Percentiles rank a stretch among this genome's conserved stretches.
phyloP scores from a whole-genome alignment of 2,329 filamentous ascomycete genomes.

The Aaosphaeria arxii region DNA sequence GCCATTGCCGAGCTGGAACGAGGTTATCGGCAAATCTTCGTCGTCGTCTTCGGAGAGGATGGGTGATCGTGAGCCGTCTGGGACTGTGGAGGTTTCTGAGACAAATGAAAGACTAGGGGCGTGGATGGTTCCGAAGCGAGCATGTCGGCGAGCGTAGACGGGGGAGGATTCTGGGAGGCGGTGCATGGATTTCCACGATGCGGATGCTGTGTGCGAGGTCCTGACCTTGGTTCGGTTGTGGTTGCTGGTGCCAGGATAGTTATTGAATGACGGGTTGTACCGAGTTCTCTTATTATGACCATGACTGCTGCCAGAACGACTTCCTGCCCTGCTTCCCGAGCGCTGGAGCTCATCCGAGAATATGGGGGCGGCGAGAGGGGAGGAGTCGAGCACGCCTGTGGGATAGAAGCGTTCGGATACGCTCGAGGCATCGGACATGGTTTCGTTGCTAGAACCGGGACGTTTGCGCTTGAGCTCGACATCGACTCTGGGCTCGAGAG shows the following conservation, averaged over 20 bases:
- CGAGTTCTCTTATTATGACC: slow-evolving; percentile 37
- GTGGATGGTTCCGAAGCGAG: slow-evolving; percentile 67
- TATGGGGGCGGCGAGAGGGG: slow-evolving; percentile 75
- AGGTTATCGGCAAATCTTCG: slow-evolving; percentile 72
- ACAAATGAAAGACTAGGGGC: slow-evolving; percentile 78
- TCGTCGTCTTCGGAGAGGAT: slow-evolving; percentile 76
- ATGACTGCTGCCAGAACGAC: slow-evolving; percentile 54
- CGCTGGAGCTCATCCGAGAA: slow-evolving; percentile 76
- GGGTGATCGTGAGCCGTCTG: slow-evolving; percentile 59
- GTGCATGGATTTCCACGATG: slow-evolving; percentile 74
- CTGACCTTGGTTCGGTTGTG: slow-evolving; percentile 68
- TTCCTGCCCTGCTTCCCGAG: slow-evolving; percentile 54
- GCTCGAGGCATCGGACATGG: slow-evolving; percentile 81
- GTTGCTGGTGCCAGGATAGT: slow-evolving; percentile 45
- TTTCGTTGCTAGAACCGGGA: slow-evolving; percentile 64
- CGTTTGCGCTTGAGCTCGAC: slow-evolving; percentile 74
- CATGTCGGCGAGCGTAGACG: slow-evolving; percentile 70
- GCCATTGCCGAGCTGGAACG: slow-evolving; percentile 58
- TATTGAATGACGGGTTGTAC: slow-evolving; percentile 25
- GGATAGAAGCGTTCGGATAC: slow-evolving; percentile 74
- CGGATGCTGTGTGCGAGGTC: slow-evolving; percentile 55
- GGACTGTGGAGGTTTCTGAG: slow-evolving; percentile 65
- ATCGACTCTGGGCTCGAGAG: slow-evolving; percentile 80
- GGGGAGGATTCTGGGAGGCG: slow-evolving; percentile 84
- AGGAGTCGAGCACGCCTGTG: slow-evolving; percentile 70